Conservation (phyloP, 2,329 filamentous ascomycete genomes). For the Nothophoma quercina region DNA sequence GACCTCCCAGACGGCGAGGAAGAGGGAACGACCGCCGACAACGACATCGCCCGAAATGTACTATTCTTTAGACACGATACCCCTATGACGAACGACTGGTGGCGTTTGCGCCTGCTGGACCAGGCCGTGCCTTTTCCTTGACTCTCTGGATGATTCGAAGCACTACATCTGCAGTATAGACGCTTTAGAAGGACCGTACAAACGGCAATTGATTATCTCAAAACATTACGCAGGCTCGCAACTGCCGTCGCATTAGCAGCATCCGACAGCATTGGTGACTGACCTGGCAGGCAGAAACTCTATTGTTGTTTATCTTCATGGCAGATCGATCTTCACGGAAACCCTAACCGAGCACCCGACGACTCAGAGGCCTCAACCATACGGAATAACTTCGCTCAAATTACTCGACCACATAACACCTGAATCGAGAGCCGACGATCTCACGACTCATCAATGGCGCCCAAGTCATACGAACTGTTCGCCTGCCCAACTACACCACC, state of each 20-base stretch:
- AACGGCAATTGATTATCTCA: constrained; percentile 27
- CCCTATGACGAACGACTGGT: constrained; percentile 25
- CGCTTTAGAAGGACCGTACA: constrained; percentile 30
- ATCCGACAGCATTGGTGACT: constrained; percentile 1
- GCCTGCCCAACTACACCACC: constrained; percentile 1
- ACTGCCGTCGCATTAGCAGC: neutral
- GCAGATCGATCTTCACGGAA: constrained; percentile 3
- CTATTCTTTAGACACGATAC: constrained; percentile 39
- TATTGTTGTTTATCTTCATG: constrained; percentile 1
- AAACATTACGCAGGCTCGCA: neutral
- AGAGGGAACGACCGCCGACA: constrained; percentile 15
- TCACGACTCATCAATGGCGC: constrained; percentile 1
- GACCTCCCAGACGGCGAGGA: constrained; percentile 13
- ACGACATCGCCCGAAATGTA: constrained; percentile 35
- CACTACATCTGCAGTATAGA: constrained; percentile 25
- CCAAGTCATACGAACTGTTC: neutral
- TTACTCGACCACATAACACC: constrained; percentile 13
- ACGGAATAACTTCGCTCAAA: constrained; percentile 11
- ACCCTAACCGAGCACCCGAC: constrained; percentile 2
- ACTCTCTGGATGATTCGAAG: neutral
- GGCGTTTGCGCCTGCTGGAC: constrained; percentile 33
- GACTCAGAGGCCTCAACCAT: constrained; percentile 7
- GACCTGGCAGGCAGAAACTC: neutral
- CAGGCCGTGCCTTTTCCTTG: constrained; percentile 20
- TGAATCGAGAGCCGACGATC: constrained; percentile 2